Evolutionary conservation across 495 filamentous ascomycete species (phyloP), one percentile per base, ranked within the genome.

Genomic region (Hyaloscypha variabilis): DNA sequence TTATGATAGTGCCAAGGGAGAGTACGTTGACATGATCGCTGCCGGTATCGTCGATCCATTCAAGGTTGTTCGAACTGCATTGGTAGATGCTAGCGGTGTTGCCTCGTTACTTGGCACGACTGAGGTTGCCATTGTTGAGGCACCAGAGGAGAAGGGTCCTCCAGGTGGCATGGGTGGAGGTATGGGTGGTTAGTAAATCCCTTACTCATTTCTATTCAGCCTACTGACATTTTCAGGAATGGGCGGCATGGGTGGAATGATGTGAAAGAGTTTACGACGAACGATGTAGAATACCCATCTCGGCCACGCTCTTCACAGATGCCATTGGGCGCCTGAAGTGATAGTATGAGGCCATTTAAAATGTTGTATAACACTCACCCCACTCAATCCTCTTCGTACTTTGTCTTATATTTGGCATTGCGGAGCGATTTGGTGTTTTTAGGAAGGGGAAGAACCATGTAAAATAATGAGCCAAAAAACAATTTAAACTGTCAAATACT

Each of bases 1-100:
- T 68, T 99, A 88, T 82, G 91, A 99, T 85, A 94, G 92, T 82
- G 80, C 91, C 74, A 97, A 93, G 83, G 91, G 94, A 78, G 92
- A 97, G 81, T 98, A 96, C 80, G 92, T 97, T 69, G 94, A 99
- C 82, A 98, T 99, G 95, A 97, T 99, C 77, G 77, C 87, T 67
- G 85, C 91, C 64, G 95, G 95, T 89, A 98, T 99, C 77, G 90
- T 99, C 71, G 95, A 99, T 75, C 95, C 95, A 55, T 88, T 99
- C 85, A 99, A 99, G 90, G 95, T 99, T 68, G 95, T 99, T 73
- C 92, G 95, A 70, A 99, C 94, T 66, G 92, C 90, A 62, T 87
- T 99, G 39, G 85, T 94, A 74, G 95, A 99, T 77, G 95, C 95
- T 73, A 92, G 89, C 77, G 95, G 95, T 82, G 95, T 99, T 71